Evolutionary conservation across 1,284 basidiomycete species (phyloP).

Genomic region (Peniophora sp.): DNA sequence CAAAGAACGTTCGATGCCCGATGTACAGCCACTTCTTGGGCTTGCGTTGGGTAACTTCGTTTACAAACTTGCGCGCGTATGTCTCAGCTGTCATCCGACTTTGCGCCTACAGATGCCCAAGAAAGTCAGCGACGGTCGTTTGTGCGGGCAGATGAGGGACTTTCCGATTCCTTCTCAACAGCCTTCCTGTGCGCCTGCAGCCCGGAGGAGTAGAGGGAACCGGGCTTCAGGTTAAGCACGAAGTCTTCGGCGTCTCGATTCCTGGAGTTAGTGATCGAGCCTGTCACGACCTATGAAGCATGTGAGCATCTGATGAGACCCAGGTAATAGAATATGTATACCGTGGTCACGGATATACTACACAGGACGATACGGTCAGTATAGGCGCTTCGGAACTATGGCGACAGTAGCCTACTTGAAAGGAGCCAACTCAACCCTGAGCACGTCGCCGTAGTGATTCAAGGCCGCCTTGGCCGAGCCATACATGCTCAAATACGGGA

Average conservation of each 20-base stretch:
- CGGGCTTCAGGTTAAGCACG: background rate
- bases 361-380: no score
- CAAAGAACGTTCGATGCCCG: background rate
- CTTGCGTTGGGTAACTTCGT: background rate
- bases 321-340: background rate
- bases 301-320: background rate
- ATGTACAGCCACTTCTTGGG: background rate
- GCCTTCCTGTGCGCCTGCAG: background rate
- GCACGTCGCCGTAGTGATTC: background rate
- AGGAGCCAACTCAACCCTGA: background rate
- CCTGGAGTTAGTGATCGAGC: background rate
- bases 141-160: background rate
- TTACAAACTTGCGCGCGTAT: background rate
- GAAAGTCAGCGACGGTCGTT: background rate
- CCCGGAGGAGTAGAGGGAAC: background rate
- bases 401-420: background rate
- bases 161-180: background rate
- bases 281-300: background rate
- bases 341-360: background rate
- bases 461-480: background rate
- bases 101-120: background rate
- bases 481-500: background rate
- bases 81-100: background rate
- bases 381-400: no score
- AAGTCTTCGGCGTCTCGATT: background rate